Percentiles rank a stretch among this genome's conserved stretches.
These are phyloP conservation scores for Dissoconium aciculare DNA, from an alignment of 2,329 filamentous ascomycete genomes.

Conservation along the genomic window DNA sequence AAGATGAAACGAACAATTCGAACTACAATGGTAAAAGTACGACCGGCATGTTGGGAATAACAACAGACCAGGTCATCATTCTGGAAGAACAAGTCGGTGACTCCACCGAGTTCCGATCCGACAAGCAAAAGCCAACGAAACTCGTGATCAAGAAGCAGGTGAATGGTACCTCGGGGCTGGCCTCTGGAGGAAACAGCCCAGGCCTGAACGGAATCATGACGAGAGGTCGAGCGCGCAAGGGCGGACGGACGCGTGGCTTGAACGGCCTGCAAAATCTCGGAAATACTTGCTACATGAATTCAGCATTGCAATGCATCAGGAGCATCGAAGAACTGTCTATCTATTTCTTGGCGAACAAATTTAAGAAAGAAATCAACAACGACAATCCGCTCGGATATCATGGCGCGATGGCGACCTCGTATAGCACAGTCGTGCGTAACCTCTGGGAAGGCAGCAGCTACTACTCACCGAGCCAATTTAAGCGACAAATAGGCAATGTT, in stretches of 20 bases:
- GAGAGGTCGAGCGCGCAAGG: constrained; percentile 54
- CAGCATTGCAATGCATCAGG: constrained; percentile 82
- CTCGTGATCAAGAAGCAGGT: constrained; percentile 30
- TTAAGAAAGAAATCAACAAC: constrained; percentile 67
- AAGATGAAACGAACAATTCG: constrained; percentile 55
- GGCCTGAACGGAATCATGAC: constrained; percentile 47
- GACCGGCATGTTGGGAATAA: constrained; percentile 48
- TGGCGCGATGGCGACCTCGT: constrained; percentile 74
- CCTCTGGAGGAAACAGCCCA: constrained; percentile 52
- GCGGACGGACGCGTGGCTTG: constrained; percentile 56
- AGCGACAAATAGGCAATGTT: constrained; percentile 63
- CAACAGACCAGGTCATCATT: constrained; percentile 62
- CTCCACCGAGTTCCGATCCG: constrained; percentile 43
- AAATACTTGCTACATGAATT: constrained; percentile 99
- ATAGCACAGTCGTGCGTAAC: constrained; percentile 58
- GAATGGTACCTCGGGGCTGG: constrained; percentile 27
- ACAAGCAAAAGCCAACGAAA: constrained; percentile 27
- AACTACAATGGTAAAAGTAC: constrained; percentile 65
- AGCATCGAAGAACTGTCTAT: constrained; percentile 86
- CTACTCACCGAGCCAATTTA: constrained; percentile 68
- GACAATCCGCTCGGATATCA: constrained; percentile 74
- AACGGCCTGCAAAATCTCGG: constrained; percentile 81
- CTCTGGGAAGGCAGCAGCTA: constrained; percentile 60
- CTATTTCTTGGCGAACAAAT: constrained; percentile 65
- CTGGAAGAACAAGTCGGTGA: constrained; percentile 60